These are phyloP conservation scores for Meyerozyma guilliermondii DNA, from an alignment of 1,139 yeast genomes.

Conservation along the genomic window DNA sequence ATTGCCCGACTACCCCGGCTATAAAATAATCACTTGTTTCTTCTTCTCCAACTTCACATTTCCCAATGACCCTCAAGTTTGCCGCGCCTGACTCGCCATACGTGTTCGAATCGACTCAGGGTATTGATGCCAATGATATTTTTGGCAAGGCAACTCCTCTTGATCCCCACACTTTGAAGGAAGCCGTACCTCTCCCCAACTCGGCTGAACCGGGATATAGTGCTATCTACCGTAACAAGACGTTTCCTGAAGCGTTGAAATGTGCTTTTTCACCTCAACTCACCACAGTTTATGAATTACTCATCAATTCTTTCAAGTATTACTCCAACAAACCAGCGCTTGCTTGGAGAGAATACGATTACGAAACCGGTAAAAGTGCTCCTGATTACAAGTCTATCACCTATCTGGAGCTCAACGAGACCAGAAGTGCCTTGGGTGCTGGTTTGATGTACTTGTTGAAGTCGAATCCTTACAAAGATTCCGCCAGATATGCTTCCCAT, in stretches of 20 bases:
- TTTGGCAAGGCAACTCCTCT: constrained; percentile 20
- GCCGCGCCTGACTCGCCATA: constrained; percentile 15
- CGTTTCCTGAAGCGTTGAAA: constrained; percentile 20
- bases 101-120: constrained; percentile 11
- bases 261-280: constrained; percentile 12
- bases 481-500: constrained; percentile 14
- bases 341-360: constrained; percentile 15
- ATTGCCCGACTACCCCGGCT: neutral
- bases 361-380: constrained; percentile 12
- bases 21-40: neutral
- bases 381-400: constrained; percentile 10
- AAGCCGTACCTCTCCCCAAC: constrained; percentile 25
- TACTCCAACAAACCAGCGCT: constrained; percentile 12
- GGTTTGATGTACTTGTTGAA: constrained; percentile 18
- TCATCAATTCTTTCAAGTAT: neutral
- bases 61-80: neutral
- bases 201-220: constrained; percentile 27
- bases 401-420: constrained; percentile 13
- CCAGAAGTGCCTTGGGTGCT: constrained; percentile 14
- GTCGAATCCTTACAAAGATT: constrained; percentile 15
- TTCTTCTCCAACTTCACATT: neutral
- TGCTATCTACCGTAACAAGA: constrained; percentile 27
- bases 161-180: constrained; percentile 11
- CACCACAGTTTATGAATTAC: neutral
- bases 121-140: constrained; percentile 11